Percentiles rank a stretch among this genome's conserved stretches.
These are phyloP conservation scores for Erigeron canadensis DNA, from an alignment of 129 eudicot species.

Conservation along the genomic window DNA sequence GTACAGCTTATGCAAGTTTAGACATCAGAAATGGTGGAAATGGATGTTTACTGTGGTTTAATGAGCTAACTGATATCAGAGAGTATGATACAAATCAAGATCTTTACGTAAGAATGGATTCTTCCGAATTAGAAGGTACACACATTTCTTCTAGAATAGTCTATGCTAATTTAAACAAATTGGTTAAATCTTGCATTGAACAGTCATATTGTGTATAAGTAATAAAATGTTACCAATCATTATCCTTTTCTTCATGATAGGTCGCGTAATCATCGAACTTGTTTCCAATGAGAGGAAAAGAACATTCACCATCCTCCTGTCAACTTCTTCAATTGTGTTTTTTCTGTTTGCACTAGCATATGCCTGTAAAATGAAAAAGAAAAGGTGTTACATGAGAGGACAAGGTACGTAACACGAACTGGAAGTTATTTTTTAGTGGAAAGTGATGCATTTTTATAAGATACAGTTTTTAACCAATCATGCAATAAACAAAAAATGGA, in stretches of 20 bases:
- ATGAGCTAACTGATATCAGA: slow-evolving; percentile 30
- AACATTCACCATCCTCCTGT: neutral
- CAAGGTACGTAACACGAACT: slow-evolving; percentile 25
- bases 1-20: slow-evolving; percentile 40
- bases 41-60: slow-evolving; percentile 45
- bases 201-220: neutral
- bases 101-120: slow-evolving; percentile 30
- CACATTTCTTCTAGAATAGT: neutral
- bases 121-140: slow-evolving; percentile 20
- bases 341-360: slow-evolving; percentile 11
- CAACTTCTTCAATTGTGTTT: neutral
- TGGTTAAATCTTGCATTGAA: neutral
- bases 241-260: neutral
- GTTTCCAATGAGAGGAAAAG: neutral
- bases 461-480: neutral
- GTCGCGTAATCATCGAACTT: neutral
- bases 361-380: slow-evolving; percentile 5
- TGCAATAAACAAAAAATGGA: too few species aligned
- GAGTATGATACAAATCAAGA: slow-evolving; percentile 14
- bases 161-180: neutral
- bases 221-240: neutral
- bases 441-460: too few species aligned
- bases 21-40: slow-evolving; percentile 28
- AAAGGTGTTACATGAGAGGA: slow-evolving; percentile 6
- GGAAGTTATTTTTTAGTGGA: too few species aligned